Base-by-base conservation (phyloP, 108 stramenopile species). In the Schizochytrium sp. region DNA sequence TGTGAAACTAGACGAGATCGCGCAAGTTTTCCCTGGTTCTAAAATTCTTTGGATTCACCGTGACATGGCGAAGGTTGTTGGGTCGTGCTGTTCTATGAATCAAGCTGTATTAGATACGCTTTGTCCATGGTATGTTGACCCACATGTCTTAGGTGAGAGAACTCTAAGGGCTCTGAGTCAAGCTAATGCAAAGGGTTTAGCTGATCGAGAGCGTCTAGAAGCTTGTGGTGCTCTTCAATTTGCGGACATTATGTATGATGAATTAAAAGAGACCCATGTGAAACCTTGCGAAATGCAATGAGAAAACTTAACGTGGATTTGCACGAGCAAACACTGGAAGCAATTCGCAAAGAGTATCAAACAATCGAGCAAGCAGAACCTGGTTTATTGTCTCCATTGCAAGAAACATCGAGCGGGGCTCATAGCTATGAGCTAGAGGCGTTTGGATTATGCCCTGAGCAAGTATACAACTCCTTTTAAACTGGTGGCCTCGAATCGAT, bases 81-180 rank as follows among this genome's bases (percentile, higher is more conserved):
- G 76, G 0, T 83, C 76, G 45, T 83, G 76, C 28, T 83, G 76
- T 53, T 83, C 76, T 8, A 83, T 83, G 76, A 83, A 83, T 55
- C 76, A 83, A 53, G 76, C 76, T 50, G 76, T 55, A 5, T 53
- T 83, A 10, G 76, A 83, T 53, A 55, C 76, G 50, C 50, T 83
- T 1, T 55, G 53, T 28, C 76, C 76, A 12, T 83, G 76, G 76
- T 83, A 55, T 50, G 53, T 55, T 10, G 47, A 55, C 53, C 50
- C 47, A 55, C 17, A 10, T 28, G 40, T 10, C 28, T 40, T 83
- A 13, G 76, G 76, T 7, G 50, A 46, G 5, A 47, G 53, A 5
- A 83, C 76, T 12, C 53, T 83, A n/a, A 8, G 28, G 10, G 12
- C 47, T 0, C 76, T 83, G 10, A 38, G 28, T 5, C 76, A 83